Percentiles rank a stretch among this genome's conserved stretches.
Evolutionary conservation across 495 filamentous ascomycete genomes (phyloP).

Genomic region (Trichoderma erinaceum): DNA sequence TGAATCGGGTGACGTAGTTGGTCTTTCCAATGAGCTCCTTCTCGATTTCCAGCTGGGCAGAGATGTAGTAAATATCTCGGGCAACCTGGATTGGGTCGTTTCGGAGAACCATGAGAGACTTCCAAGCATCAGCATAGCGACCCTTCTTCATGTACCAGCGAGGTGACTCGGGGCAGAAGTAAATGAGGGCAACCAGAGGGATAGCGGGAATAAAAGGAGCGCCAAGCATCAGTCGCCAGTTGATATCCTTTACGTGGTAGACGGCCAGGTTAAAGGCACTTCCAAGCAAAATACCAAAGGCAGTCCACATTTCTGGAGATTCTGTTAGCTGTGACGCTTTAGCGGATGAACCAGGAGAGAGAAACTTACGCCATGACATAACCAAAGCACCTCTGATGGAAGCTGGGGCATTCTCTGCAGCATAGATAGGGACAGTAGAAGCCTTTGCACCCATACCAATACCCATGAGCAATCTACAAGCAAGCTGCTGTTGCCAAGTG

Average conservation of each 20-base stretch:
- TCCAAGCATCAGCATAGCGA: slow-evolving; percentile 55
- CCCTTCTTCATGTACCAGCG: slow-evolving; percentile 60
- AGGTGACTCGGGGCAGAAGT: slow-evolving; percentile 68
- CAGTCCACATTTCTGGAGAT: slow-evolving; percentile 63
- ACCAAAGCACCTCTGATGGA: slow-evolving; percentile 70
- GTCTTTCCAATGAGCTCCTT: slow-evolving; percentile 28
- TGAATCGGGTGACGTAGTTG: slow-evolving; percentile 47
- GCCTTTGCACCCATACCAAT: slow-evolving; percentile 65
- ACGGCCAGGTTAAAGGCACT: slow-evolving; percentile 66
- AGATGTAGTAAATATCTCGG: slow-evolving; percentile 69
- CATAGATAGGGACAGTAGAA: slow-evolving; percentile 61
- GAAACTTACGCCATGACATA: slow-evolving; percentile 62
- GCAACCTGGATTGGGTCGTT: slow-evolving; percentile 64
- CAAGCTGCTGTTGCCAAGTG: slow-evolving; percentile 56
- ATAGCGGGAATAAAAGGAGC: slow-evolving; percentile 74
- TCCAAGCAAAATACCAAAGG: slow-evolving; percentile 73
- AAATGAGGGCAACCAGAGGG: slow-evolving; percentile 58
- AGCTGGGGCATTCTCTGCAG: slow-evolving; percentile 71
- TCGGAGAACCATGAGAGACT: slow-evolving; percentile 55
- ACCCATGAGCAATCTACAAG: slow-evolving; percentile 59
- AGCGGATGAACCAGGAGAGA: background rate
- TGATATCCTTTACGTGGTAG: slow-evolving; percentile 42
- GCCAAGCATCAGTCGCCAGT: slow-evolving; percentile 75
- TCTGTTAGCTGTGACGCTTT: background rate
- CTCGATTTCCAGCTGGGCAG: slow-evolving; percentile 49